Conservation (phyloP, 1,139 yeast genomes). For the Torulaspora pretoriensis region DNA sequence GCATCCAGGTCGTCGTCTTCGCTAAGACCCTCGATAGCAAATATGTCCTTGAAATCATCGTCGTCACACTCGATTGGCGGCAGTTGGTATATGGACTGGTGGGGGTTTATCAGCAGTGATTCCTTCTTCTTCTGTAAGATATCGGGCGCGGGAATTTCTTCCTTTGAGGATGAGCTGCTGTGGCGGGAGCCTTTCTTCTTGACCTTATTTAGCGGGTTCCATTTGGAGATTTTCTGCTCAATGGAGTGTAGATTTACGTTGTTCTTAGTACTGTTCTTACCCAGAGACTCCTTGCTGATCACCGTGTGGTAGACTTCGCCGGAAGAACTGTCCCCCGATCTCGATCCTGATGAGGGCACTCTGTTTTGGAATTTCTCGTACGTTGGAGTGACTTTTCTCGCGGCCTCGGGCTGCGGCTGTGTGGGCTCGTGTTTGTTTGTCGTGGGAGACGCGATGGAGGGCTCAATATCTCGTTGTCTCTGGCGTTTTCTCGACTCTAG, state of each 20-base stretch:
- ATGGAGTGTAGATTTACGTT: slow-evolving; percentile 22
- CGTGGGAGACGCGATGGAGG: slow-evolving; percentile 7
- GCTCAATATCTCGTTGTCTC: slow-evolving; percentile 9
- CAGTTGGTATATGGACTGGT: slow-evolving; percentile 23
- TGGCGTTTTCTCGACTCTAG: slow-evolving; percentile 38
- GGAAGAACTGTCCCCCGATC: slow-evolving; percentile 5
- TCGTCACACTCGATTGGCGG: slow-evolving; percentile 29
- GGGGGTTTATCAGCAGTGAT: slow-evolving; percentile 11
- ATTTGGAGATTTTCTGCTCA: slow-evolving; percentile 29
- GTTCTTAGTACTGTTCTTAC: slow-evolving; percentile 18
- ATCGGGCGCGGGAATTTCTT: background rate
- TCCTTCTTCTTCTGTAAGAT: slow-evolving; percentile 13
- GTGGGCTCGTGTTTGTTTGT: slow-evolving; percentile 3
- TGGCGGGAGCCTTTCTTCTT: slow-evolving; percentile 26
- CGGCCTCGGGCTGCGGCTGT: background rate
- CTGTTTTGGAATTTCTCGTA: slow-evolving; percentile 29
- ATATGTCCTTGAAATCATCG: slow-evolving; percentile 26
- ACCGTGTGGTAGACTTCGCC: slow-evolving; percentile 26
- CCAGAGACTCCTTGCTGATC: slow-evolving; percentile 22
- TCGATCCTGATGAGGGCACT: slow-evolving; percentile 12
- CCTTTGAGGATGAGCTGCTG: slow-evolving; percentile 8
- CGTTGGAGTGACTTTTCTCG: slow-evolving; percentile 19
- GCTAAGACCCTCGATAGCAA: slow-evolving; percentile 23
- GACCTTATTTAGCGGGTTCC: slow-evolving; percentile 30
- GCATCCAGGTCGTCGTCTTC: slow-evolving; percentile 3